Evolutionary conservation across 1,284 basidiomycete species (phyloP).

Genomic region (Heterobasidion occidentale): DNA sequence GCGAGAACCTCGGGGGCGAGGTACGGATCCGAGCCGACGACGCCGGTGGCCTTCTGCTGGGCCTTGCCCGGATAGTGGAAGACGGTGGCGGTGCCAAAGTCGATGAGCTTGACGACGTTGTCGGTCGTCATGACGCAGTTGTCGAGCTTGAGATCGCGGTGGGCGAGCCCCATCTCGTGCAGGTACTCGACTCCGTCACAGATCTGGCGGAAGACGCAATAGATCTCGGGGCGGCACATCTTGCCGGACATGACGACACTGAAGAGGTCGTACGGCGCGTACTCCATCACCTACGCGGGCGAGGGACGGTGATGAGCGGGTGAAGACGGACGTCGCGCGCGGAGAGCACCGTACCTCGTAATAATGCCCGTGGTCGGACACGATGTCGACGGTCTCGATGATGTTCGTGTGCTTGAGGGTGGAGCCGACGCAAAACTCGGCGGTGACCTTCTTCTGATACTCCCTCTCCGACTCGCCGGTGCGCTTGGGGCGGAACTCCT

Average conservation of each 20-base stretch:
- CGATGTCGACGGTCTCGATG: slow-evolving; percentile 98
- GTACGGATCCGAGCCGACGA: slow-evolving; percentile 98
- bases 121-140: slow-evolving; percentile 97
- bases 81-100: slow-evolving; percentile 98
- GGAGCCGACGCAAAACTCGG: slow-evolving; percentile 96
- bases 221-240: slow-evolving; percentile 97
- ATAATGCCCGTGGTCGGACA: slow-evolving; percentile 95
- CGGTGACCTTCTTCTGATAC: slow-evolving; percentile 98
- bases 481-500: slow-evolving; percentile 91
- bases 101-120: slow-evolving; percentile 97
- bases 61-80: slow-evolving; percentile 96
- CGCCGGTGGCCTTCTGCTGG: slow-evolving; percentile 76
- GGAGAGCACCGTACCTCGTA: slow-evolving; percentile 68
- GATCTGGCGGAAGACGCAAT: slow-evolving; percentile 99
- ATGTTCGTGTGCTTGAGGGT: slow-evolving; percentile 95
- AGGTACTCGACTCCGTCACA: slow-evolving; percentile 98
- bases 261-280: slow-evolving; percentile 97
- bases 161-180: slow-evolving; percentile 94
- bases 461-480: slow-evolving; percentile 89
- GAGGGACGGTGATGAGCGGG: background rate
- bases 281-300: slow-evolving; percentile 86
- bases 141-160: slow-evolving; percentile 98
- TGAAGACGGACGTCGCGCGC: background rate
- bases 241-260: slow-evolving; percentile 99
- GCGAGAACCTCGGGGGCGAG: slow-evolving; percentile 94